Conservation (phyloP, 1,284 basidiomycete species). For the Ceratobasidium sp. region DNA sequence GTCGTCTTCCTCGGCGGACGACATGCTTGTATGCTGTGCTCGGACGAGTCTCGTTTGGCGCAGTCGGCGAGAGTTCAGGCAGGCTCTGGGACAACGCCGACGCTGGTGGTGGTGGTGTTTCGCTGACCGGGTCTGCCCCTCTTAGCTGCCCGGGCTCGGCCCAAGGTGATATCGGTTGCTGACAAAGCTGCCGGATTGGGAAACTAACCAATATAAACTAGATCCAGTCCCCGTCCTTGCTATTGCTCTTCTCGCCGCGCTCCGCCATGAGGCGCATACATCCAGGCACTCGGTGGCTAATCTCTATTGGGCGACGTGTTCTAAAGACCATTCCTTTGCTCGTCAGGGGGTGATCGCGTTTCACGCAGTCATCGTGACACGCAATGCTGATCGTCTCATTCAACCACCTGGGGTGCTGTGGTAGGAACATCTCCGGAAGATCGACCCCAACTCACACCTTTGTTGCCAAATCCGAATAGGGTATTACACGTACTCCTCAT, state of each 20-base stretch:
- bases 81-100: background rate
- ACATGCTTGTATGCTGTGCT: slow-evolving; percentile 54
- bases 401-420: background rate
- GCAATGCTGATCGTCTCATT: background rate
- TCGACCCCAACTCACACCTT: background rate
- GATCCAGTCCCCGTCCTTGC: background rate
- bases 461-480: background rate
- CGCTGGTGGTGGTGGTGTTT: slow-evolving; percentile 22
- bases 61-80: background rate
- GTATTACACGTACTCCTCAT: slow-evolving; percentile 13
- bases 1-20: slow-evolving; percentile 62
- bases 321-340: background rate
- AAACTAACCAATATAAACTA: slow-evolving; percentile 12
- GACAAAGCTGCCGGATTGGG: slow-evolving; percentile 21
- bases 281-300: background rate
- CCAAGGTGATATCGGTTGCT: slow-evolving; percentile 8
- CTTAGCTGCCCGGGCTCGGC: slow-evolving; percentile 32
- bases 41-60: background rate
- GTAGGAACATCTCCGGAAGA: slow-evolving; percentile 11
- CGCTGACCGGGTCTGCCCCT: slow-evolving; percentile 2
- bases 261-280: slow-evolving; percentile 23
- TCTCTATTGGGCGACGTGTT: background rate
- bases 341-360: background rate
- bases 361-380: background rate
- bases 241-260: slow-evolving; percentile 7